Percentiles rank a stretch among this genome's conserved stretches.
Conservation (phyloP, 345 rosid genomes). For the Eucalyptus urophylla region DNA sequence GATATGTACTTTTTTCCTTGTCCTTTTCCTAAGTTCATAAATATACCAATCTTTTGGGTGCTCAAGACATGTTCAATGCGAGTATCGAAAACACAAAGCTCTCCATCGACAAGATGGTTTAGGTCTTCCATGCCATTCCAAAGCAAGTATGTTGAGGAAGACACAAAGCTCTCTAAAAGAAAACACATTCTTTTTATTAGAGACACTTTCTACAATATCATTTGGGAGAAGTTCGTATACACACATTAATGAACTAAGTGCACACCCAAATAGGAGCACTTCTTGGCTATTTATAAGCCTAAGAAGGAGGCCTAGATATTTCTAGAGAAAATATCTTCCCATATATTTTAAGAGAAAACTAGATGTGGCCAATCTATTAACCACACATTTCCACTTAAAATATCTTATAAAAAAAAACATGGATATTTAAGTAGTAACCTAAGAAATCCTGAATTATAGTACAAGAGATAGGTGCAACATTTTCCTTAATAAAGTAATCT, state of each 20-base stretch:
- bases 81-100: background rate
- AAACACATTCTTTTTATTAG: too few relatives aligned
- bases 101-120: too few relatives aligned
- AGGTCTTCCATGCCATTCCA: too few relatives aligned
- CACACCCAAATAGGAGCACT: too few relatives aligned
- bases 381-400: background rate
- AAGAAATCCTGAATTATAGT: background rate
- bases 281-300: too few relatives aligned
- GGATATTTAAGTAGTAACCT: background rate
- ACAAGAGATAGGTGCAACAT: background rate
- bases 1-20: background rate
- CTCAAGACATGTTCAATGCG: constrained; percentile 27
- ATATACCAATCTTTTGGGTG: background rate
- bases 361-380: background rate
- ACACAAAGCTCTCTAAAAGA: too few relatives aligned
- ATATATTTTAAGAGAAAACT: background rate
- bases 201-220: too few relatives aligned
- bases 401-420: too few relatives aligned
- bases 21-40: background rate
- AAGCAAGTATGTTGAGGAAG: too few relatives aligned
- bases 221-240: too few relatives aligned
- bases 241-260: too few relatives aligned
- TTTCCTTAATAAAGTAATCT: background rate
- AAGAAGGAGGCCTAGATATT: too few relatives aligned
- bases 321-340: background rate